These are phyloP conservation scores for Trichoderma gracile DNA, from an alignment of 2,329 filamentous ascomycete species.

Conservation along the genomic window DNA sequence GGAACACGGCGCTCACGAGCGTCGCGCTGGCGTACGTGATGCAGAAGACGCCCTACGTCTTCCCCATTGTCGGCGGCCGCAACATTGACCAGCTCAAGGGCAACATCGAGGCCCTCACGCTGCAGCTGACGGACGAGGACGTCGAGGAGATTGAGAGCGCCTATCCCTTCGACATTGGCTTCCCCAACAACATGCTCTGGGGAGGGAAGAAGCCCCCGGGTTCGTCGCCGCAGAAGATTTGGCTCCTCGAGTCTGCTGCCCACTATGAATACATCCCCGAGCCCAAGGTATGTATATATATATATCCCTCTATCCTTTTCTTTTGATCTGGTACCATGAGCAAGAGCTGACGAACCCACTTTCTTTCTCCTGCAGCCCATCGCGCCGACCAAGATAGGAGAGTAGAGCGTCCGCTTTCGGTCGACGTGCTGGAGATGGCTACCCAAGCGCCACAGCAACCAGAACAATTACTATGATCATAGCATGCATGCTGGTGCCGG, in stretches of 20 bases:
- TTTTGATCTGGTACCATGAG: too few species aligned
- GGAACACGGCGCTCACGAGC: constrained; percentile 47
- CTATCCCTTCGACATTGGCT: constrained; percentile 63
- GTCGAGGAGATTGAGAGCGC: constrained; percentile 66
- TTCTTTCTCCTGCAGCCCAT: constrained; percentile 42
- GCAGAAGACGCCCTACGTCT: constrained; percentile 70
- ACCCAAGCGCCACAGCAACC: constrained; percentile 29
- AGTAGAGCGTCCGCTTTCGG: constrained; percentile 44
- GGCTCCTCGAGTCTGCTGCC: constrained; percentile 49
- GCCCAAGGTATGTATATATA: constrained; percentile 39
- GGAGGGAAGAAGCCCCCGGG: constrained; percentile 39
- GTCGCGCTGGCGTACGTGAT: constrained; percentile 72
- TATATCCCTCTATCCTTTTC: too few species aligned
- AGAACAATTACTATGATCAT: not conserved
- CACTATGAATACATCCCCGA: constrained; percentile 53
- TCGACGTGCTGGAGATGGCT: constrained; percentile 40
- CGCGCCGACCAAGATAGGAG: constrained; percentile 41
- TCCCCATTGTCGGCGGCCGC: constrained; percentile 70
- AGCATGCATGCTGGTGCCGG: not conserved
- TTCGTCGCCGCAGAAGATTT: constrained; percentile 44
- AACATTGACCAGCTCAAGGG: constrained; percentile 68
- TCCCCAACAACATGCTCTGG: constrained; percentile 63
- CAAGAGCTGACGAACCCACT: not conserved
- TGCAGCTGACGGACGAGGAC: constrained; percentile 61
- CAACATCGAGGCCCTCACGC: constrained; percentile 67